Evolutionary conservation across 305 asterid species (phyloP).

Genomic region (Fraxinus xanthoxyloides): DNA sequence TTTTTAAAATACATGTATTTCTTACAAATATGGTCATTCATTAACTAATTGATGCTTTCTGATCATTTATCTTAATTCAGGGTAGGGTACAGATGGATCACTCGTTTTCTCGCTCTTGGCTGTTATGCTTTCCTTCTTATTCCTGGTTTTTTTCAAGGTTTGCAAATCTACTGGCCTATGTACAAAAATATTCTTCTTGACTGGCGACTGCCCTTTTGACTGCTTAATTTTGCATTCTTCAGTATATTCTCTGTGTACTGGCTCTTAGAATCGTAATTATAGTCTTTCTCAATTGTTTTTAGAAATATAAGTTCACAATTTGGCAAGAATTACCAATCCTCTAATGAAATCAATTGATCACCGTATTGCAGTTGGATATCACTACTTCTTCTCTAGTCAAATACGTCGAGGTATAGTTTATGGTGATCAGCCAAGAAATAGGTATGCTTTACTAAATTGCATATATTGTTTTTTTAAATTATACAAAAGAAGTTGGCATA

Average conservation of each 20-base stretch:
- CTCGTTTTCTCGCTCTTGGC: slow-evolving; percentile 87
- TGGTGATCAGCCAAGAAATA: slow-evolving; percentile 93
- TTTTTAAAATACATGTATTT: not conserved
- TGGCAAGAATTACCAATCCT: not conserved
- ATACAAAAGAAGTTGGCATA: not conserved
- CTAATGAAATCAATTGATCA: not conserved
- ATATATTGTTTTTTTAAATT: not conserved
- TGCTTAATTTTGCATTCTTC: not conserved
- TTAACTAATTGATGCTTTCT: slow-evolving; percentile 24
- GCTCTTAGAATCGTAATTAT: not conserved
- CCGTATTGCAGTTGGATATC: slow-evolving; percentile 72
- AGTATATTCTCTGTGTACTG: not conserved
- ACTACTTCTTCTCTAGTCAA: slow-evolving; percentile 70
- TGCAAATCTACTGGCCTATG: slow-evolving; percentile 6
- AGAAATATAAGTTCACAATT: not conserved
- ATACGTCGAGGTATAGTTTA: slow-evolving; percentile 76
- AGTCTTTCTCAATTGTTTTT: not conserved
- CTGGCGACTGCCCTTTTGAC: slow-evolving; percentile 10
- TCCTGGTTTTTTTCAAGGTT: slow-evolving; percentile 73
- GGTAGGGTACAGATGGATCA: slow-evolving; percentile 87
- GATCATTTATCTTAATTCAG: slow-evolving; percentile 55
- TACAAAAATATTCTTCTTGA: not conserved
- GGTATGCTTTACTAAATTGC: slow-evolving; percentile 38
- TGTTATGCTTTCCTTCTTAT: slow-evolving; percentile 59
- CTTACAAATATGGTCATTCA: not conserved